Conservation (phyloP, 345 rosid genomes). For the Microcos paniculata region DNA sequence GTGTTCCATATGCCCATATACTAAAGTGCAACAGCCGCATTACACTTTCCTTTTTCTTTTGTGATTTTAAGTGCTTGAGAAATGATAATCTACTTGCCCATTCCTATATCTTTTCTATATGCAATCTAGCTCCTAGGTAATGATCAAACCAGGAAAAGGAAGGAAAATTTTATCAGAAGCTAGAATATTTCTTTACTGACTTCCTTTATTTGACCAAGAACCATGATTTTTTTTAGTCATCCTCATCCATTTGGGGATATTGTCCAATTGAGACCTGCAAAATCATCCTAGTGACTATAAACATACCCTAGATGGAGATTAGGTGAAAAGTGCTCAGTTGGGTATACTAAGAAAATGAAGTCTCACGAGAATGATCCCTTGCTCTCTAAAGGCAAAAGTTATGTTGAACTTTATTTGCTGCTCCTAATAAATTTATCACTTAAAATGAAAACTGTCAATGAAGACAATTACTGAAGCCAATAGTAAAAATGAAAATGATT, state of each 20-base stretch:
- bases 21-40: not conserved
- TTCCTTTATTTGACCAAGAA: not conserved
- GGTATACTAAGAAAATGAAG: not conserved
- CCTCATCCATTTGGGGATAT: not conserved
- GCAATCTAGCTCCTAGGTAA: not conserved
- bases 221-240: not conserved
- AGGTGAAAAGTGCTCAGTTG: not conserved
- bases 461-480: not conserved
- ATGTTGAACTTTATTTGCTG: not conserved
- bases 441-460: not conserved
- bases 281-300: not conserved
- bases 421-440: not conserved
- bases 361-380: not conserved
- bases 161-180: not conserved
- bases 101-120: not conserved
- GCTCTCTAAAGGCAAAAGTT: not conserved
- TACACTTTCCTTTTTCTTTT: not conserved
- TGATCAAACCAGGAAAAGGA: not conserved
- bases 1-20: not conserved
- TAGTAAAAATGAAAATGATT: not conserved
- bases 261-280: not conserved
- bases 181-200: not conserved
- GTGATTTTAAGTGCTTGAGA: constrained; percentile 1
- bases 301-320: not conserved
- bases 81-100: not conserved